Percentiles rank a stretch among this genome's conserved stretches.
Conservation (phyloP, 805 yeast species). For the Millerozyma miso region DNA sequence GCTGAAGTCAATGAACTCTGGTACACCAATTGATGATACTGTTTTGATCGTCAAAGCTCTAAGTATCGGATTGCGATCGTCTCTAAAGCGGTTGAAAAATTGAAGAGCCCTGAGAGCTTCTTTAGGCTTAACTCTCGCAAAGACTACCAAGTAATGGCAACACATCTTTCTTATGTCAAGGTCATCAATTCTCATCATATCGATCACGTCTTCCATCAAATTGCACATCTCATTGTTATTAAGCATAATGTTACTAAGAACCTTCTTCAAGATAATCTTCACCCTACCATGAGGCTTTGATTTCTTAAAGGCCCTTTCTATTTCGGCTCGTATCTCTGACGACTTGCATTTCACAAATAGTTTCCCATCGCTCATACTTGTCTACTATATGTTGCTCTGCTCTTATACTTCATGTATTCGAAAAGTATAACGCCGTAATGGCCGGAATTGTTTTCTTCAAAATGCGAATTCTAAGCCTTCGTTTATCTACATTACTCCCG, state of each 20-base stretch:
- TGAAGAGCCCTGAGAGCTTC: slow-evolving; percentile 54
- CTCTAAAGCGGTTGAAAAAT: slow-evolving; percentile 49
- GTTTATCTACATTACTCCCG: no score
- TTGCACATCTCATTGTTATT: slow-evolving; percentile 73
- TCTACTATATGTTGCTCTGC: neutral
- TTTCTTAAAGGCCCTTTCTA: slow-evolving; percentile 40
- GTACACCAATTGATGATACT: slow-evolving; percentile 53
- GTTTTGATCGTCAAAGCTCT: slow-evolving; percentile 64
- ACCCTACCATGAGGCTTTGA: slow-evolving; percentile 36
- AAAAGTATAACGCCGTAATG: neutral
- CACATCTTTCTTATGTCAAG: slow-evolving; percentile 69
- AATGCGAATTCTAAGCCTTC: no score
- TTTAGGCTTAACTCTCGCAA: slow-evolving; percentile 55
- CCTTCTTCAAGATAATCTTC: slow-evolving; percentile 51
- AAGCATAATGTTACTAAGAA: slow-evolving; percentile 78
- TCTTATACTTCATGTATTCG: neutral
- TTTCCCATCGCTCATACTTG: slow-evolving; percentile 34
- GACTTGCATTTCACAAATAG: slow-evolving; percentile 36
- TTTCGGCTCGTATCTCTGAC: slow-evolving; percentile 36
- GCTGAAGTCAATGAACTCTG: slow-evolving; percentile 47
- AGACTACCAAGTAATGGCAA: slow-evolving; percentile 58
- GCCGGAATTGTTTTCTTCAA: neutral
- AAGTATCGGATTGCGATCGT: slow-evolving; percentile 43
- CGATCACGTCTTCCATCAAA: slow-evolving; percentile 60
- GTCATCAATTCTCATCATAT: slow-evolving; percentile 53